phyloP scores from a whole-genome alignment of 306 rosid genomes.

The Cyclanthera cordifolia region DNA sequence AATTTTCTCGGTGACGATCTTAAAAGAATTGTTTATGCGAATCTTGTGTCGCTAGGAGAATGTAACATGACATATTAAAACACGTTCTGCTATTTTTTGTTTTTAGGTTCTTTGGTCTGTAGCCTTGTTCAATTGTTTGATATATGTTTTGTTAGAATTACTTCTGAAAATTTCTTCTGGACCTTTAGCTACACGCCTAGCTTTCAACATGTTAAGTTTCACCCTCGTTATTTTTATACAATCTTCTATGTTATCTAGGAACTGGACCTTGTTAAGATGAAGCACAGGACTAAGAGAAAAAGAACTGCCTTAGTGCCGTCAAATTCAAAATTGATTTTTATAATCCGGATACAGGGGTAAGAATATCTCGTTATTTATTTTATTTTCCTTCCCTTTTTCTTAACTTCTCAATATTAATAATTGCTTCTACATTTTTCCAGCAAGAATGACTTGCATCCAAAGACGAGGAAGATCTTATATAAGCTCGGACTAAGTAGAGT shows the following conservation, averaged over 20 bases:
- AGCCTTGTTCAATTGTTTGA: neutral
- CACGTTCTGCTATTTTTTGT: neutral
- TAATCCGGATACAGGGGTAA: conserved; percentile 69
- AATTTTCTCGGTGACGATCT: neutral
- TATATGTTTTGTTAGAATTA: neutral
- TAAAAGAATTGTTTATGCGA: neutral
- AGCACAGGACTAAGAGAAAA: conserved; percentile 57
- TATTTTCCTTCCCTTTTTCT: neutral
- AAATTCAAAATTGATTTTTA: conserved; percentile 35
- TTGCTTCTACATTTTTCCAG: conserved; percentile 23
- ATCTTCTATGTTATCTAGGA: conserved; percentile 31
- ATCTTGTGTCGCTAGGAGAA: neutral
- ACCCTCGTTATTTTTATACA: neutral
- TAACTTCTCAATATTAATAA: neutral
- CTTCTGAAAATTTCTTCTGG: neutral
- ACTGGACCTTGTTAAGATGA: conserved; percentile 62
- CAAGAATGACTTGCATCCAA: conserved; percentile 78
- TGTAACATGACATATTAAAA: neutral
- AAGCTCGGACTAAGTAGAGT: conserved; percentile 45
- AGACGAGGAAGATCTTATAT: conserved; percentile 43
- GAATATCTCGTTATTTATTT: conserved; percentile 4
- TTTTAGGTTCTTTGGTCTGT: neutral
- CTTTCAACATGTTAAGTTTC: neutral
- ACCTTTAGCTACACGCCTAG: neutral
- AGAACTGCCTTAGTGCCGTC: conserved; percentile 19